Base-by-base conservation (phyloP, 225 moss, liverwort and hornwort species). In the Bryoerythrophyllum caledonicum region DNA sequence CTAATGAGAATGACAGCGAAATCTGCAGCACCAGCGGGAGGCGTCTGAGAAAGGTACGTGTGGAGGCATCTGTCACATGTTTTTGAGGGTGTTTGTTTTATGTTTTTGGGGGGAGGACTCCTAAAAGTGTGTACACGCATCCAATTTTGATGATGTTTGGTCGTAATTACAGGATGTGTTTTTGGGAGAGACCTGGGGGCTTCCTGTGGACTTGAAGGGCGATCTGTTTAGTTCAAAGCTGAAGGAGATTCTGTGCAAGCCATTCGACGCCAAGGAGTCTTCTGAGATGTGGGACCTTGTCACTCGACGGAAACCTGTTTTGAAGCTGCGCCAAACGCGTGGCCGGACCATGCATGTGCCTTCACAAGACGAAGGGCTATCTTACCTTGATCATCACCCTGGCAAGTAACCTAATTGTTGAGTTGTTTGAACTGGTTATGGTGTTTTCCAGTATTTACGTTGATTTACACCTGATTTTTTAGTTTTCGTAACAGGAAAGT, bases 321-420 rank as follows among this genome's bases (percentile, higher is more conserved):
- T 80, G 70, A 88, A 74, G 79, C 40, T 86, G 68, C 86, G 85
- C 43, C 83, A 92, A 67, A 92, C 85, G 19, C 81, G 92, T 41
- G 83, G 79, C 60, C 86, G 92, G 19, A 80, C 83, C 15, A 68
- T 92, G 76, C 86, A 92, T 69, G 88, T 90, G 32, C 76, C 74
- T 32, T 80, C 85, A 21, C 48, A 65, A 21, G 70, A 74, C 57
- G 82, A 88, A 70, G 92, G 92, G 32, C 63, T 82, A 48, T 90
- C 92, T 37, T 92, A 90, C 67, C 82, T 89, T 49, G 92, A 92
- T 72, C 88, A 88, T 75, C 88, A 90, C 72, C 88, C 85, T 64
- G 92, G 92, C 83, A 76, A 67, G 67, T 69, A n/a, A 2, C 27
- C 56, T 12, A 63, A 58, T 25, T 58, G 25, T 32, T 48, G 55